Percentiles rank a stretch among this genome's conserved stretches.
Evolutionary conservation across 805 yeast species (phyloP).

Genomic region (Naumovozyma baii): DNA sequence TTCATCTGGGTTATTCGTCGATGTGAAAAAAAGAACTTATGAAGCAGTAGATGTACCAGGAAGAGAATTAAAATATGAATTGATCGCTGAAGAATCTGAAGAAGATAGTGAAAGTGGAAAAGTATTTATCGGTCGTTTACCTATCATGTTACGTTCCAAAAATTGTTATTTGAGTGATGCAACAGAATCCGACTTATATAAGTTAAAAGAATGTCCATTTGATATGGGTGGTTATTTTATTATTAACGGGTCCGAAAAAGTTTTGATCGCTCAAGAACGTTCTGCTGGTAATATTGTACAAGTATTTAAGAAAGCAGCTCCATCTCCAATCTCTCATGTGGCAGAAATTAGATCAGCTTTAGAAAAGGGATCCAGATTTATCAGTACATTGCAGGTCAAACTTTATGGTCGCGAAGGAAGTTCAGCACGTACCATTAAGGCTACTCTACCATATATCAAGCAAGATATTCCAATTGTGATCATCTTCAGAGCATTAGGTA

Average conservation of each 20-base stretch:
- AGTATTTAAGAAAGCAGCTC: conserved; percentile 95
- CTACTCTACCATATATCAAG: conserved; percentile 91
- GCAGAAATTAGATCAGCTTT: conserved; percentile 96
- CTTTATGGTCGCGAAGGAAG: conserved; percentile 72
- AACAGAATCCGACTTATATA: conserved; percentile 87
- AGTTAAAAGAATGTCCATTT: conserved; percentile 95
- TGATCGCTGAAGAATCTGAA: conserved; percentile 42
- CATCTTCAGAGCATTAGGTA: conserved; percentile 95
- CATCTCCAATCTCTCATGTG: conserved; percentile 89
- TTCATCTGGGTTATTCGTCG: conserved; percentile 92
- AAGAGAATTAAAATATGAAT: conserved; percentile 50
- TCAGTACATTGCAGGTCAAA: conserved; percentile 89
- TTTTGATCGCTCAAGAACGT: conserved; percentile 95
- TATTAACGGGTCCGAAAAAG: conserved; percentile 97
- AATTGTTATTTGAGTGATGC: conserved; percentile 87
- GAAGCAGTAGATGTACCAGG: conserved; percentile 67
- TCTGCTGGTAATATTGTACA: conserved; percentile 98
- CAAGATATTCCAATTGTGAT: conserved; percentile 95
- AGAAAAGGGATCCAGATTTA: conserved; percentile 93
- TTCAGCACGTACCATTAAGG: conserved; percentile 77
- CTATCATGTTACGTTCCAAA: conserved; percentile 94
- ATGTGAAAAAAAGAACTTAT: conserved; percentile 83
- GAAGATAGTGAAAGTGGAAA: conserved; percentile 64
- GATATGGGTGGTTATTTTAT: conserved; percentile 99
- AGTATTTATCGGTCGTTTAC: conserved; percentile 92